Base-by-base conservation (phyloP, 495 filamentous ascomycete species). In the Chaetomium cochliodes region DNA sequence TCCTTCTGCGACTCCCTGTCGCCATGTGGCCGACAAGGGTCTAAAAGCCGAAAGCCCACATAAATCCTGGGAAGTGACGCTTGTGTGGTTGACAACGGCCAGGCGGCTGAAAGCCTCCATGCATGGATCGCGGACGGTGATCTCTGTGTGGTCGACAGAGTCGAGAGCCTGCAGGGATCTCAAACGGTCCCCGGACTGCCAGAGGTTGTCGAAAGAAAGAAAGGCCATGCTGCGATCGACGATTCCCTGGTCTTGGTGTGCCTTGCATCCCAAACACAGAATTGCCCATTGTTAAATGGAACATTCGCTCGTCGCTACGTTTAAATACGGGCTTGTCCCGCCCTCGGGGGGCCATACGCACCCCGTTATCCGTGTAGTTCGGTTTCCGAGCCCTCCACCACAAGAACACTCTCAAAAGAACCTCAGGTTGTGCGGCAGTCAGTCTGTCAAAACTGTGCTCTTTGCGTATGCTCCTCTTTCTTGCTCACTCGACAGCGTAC, bases 1-100 rank as follows among this genome's bases (percentile, higher is more conserved):
- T 37, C 18, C 2, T 23, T 4, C 4, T 22, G 28, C n/a, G 20
- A n/a, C 22, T 42, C 54, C 54, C 15, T 57, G 54, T 16, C n/a
- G 54, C 54, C 54, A 57, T 57, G 54, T 57, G 54, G 54, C 25
- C 16, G 54, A 57, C 54, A 57, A 23, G 54, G 33, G 16, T 37
- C 33, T 30, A 6, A 30, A 30, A 30, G 28, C 28, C 28, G 28
- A 30, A 30, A 37, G 33, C 33, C 33, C 33, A 12, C 33, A 37
- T 5, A 12, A 12, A 37, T 37, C 33, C 5, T 8, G 9, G 33
- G 11, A 3, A 11, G 33, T 37, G 33, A 37, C 9, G 5, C 33
- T 37, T 37, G 33, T 37, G 9, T 12, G 33, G 33, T 37, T 5
- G 33, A 37, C 33, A 37, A 37, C 33, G 33, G 33, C 33, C 6